These are phyloP conservation scores for Lipomyces yarrowii DNA, from an alignment of 1,139 yeast species.

Conservation along the genomic window DNA sequence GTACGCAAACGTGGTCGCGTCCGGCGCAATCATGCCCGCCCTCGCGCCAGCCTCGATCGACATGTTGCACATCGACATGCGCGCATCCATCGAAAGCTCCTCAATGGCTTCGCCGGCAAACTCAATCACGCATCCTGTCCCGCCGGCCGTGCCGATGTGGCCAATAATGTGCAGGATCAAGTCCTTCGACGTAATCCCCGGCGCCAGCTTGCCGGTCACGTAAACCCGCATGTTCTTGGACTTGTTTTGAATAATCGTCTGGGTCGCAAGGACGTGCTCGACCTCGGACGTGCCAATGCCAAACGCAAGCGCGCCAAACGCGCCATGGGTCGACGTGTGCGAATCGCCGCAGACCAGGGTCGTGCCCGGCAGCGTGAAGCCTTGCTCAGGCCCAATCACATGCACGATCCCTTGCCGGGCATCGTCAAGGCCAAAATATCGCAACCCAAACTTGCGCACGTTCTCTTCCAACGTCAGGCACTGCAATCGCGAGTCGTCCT, in stretches of 20 bases:
- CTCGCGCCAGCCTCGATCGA: slow-evolving; percentile 98
- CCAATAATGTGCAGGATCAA: slow-evolving; percentile 92
- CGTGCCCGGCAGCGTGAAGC: slow-evolving; percentile 96
- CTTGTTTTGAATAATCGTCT: slow-evolving; percentile 90
- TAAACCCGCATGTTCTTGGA: slow-evolving; percentile 92
- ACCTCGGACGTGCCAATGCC: slow-evolving; percentile 99
- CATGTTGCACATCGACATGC: slow-evolving; percentile 99
- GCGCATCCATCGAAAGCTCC: slow-evolving; percentile 91
- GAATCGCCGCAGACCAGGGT: slow-evolving; percentile 99
- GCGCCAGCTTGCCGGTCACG: slow-evolving; percentile 78
- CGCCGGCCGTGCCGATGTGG: slow-evolving; percentile 98
- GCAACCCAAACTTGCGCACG: slow-evolving; percentile 83
- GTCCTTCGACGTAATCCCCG: slow-evolving; percentile 95
- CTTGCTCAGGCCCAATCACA: slow-evolving; percentile 98
- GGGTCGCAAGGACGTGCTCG: slow-evolving; percentile 97
- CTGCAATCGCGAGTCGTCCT: slow-evolving; percentile 88
- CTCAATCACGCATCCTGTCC: slow-evolving; percentile 95
- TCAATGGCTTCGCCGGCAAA: slow-evolving; percentile 95
- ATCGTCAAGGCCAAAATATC: slow-evolving; percentile 93
- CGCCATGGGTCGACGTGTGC: slow-evolving; percentile 98
- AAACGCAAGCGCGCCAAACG: slow-evolving; percentile 96
- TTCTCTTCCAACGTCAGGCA: slow-evolving; percentile 90
- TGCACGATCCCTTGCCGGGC: slow-evolving; percentile 96
- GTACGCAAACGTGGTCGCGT: slow-evolving; percentile 81
- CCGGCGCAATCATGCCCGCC: slow-evolving; percentile 99